Conservation (phyloP, 75 land plant species). For the Selaginella tamariscina region DNA sequence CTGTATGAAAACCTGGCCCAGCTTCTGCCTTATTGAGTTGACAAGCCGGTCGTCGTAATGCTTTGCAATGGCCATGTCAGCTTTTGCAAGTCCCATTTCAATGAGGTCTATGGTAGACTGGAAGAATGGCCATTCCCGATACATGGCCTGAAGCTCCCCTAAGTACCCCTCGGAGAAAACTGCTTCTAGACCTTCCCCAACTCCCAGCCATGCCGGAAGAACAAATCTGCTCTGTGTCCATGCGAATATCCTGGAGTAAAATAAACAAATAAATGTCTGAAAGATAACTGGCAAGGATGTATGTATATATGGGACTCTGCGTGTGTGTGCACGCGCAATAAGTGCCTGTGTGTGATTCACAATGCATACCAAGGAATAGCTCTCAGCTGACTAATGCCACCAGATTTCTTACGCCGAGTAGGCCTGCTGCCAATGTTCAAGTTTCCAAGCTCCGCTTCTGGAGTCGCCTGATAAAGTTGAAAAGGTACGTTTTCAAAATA, state of each 20-base stretch:
- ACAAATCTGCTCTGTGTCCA: constrained; percentile 96
- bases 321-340: too few species aligned
- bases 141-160: constrained; percentile 70
- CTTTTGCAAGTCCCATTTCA: constrained; percentile 92
- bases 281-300: too few species aligned
- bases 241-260: too few species aligned
- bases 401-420: constrained; percentile 52
- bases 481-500: too few species aligned
- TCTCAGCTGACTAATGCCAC: constrained; percentile 69
- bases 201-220: constrained; percentile 93
- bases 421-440: constrained; percentile 97
- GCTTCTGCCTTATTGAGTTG: constrained; percentile 38
- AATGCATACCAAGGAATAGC: constrained; percentile 99
- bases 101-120: constrained; percentile 84
- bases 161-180: constrained; percentile 54
- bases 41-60: constrained; percentile 84
- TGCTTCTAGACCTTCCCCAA: constrained; percentile 70
- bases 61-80: constrained; percentile 76
- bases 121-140: constrained; percentile 94
- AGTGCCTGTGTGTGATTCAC: too few species aligned
- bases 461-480: too few species aligned
- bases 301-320: too few species aligned
- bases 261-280: too few species aligned
- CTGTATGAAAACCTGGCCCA: too few species aligned
- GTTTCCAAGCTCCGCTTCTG: constrained; percentile 87